Conservation (phyloP, 192 early-diverging fungal genomes). For the Entomortierella beljakovae region DNA sequence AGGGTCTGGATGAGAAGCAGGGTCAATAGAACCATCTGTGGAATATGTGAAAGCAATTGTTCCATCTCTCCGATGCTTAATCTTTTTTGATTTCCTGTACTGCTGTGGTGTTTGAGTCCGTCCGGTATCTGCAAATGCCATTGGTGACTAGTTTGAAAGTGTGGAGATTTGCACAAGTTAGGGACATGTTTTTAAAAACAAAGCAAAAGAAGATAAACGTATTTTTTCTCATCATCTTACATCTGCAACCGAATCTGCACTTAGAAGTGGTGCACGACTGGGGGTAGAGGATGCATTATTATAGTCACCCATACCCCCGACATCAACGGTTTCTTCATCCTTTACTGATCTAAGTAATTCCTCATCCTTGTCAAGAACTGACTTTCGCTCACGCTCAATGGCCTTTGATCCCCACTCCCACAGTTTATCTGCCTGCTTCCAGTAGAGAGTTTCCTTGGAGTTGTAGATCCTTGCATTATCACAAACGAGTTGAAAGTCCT, state of each 20-base stretch:
- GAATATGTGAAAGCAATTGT: slow-evolving; percentile 45
- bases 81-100: slow-evolving; percentile 51
- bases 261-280: slow-evolving; percentile 15
- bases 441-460: slow-evolving; percentile 82
- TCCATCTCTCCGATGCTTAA: slow-evolving; percentile 47
- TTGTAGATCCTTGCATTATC: slow-evolving; percentile 90
- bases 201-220: background rate
- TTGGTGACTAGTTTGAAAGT: slow-evolving; percentile 24
- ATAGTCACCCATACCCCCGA: slow-evolving; percentile 50
- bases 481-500: slow-evolving; percentile 83
- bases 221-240: slow-evolving; percentile 4
- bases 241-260: slow-evolving; percentile 20
- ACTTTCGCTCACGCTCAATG: slow-evolving; percentile 75
- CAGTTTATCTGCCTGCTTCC: slow-evolving; percentile 83
- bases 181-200: too few species aligned
- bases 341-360: slow-evolving; percentile 21
- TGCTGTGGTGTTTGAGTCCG: slow-evolving; percentile 43
- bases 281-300: background rate
- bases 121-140: slow-evolving; percentile 30
- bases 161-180: background rate
- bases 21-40: slow-evolving; percentile 51
- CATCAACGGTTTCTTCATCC: slow-evolving; percentile 43
- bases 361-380: slow-evolving; percentile 48
- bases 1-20: slow-evolving; percentile 49
- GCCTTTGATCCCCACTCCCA: slow-evolving; percentile 73